Base-by-base conservation (phyloP, 495 filamentous ascomycete species). In the Aspergillus hancockii region DNA sequence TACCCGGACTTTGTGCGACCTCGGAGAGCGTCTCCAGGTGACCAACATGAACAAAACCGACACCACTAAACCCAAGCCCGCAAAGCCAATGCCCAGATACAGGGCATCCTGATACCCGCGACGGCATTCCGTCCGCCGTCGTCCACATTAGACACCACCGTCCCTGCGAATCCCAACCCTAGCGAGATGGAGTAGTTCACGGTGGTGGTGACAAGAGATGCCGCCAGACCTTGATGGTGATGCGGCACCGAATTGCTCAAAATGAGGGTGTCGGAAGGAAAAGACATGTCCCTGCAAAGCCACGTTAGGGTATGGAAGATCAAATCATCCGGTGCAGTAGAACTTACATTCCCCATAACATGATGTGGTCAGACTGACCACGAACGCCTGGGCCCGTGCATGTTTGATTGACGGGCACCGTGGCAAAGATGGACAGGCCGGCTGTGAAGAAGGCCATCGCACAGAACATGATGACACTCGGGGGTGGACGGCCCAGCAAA, bases 321-420 rank as follows among this genome's bases (percentile, higher is more conserved):
- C 10, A 22, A 16, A n/a, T 46, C 43, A 46, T 1, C 12, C 9
- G 43, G 47, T 8, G 47, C 19, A 25, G 28, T 8, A 38, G 40
- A 38, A 61, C 59, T 22, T 57, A 63, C 65, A 88, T 88, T 28
- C 84, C 87, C 55, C 75, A 84, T 0, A 82, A 78, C 49, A 83
- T 85, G n/a, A n/a, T n/a, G n/a, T n/a, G 34, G 90, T 65, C 12
- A 87, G 5, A 4, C 78, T 75, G 16, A 68, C 67, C 16, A 88
- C 75, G 58, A 89, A 90, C 1, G 75, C 75, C 59, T 84, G 82
- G 0, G 70, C 75, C 87, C 86, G 90, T n/a, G 68, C 88, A 83
- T 5, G 61, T 76, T 59, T 84, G 79, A n/a, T 74, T 47, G 10
- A 81, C 67, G 2, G 80, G 81, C 0, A 71, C 66, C 3, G 77